These are phyloP conservation scores for Corymbia calophylla DNA, from an alignment of 441 rosid genomes.

Conservation along the genomic window DNA sequence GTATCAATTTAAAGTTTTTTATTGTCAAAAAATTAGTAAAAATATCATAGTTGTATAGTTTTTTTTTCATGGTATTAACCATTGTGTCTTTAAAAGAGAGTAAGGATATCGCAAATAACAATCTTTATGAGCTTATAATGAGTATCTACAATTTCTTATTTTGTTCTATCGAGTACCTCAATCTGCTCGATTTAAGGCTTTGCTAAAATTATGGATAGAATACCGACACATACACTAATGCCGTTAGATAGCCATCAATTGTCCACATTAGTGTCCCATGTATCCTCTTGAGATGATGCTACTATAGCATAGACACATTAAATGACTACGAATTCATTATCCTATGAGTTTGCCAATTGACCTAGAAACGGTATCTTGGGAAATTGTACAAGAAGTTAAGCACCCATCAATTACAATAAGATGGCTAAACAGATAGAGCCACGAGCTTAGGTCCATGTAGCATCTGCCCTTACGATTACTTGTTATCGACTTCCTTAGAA, in stretches of 20 bases:
- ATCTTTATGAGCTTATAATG: not conserved
- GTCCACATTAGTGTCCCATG: not conserved
- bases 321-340: not conserved
- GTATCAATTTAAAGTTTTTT: too few species aligned
- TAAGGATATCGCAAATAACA: not conserved
- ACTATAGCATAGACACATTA: not conserved
- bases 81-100: not conserved
- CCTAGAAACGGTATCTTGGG: not conserved
- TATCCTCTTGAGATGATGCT: not conserved
- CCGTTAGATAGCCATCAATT: fast-evolving
- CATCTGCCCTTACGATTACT: not conserved
- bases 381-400: not conserved
- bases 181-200: not conserved
- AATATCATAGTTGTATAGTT: too few species aligned
- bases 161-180: not conserved
- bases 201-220: not conserved
- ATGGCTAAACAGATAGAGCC: not conserved
- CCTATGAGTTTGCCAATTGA: not conserved
- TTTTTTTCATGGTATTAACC: too few species aligned
- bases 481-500: not conserved
- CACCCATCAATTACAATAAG: not conserved
- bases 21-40: too few species aligned
- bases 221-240: not conserved
- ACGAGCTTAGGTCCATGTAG: not conserved
- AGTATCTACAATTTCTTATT: not conserved